Conservation (phyloP, 192 early-diverging fungal species). For the Allomyces arbusculus region DNA sequence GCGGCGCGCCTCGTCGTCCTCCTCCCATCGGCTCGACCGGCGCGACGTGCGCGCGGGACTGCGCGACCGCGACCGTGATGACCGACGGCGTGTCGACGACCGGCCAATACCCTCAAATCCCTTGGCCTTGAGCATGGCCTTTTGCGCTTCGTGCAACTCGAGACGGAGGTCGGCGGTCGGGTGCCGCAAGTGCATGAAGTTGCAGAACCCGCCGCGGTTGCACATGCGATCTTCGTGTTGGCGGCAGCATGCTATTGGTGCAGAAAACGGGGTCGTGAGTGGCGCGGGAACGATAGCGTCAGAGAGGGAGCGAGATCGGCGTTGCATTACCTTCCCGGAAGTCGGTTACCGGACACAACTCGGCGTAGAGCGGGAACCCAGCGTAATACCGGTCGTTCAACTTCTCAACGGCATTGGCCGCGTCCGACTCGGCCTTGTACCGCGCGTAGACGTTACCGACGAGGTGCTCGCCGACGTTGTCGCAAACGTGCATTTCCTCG, state of each 20-base stretch:
- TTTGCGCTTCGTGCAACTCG: slow-evolving; percentile 68
- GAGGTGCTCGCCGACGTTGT: slow-evolving; percentile 95
- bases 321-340: slow-evolving; percentile 53
- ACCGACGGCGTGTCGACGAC: background rate
- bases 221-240: slow-evolving; percentile 91
- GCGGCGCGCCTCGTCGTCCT: no score
- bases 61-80: no score
- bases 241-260: slow-evolving; percentile 61
- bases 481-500: slow-evolving; percentile 91
- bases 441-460: slow-evolving; percentile 92
- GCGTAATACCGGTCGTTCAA: slow-evolving; percentile 91
- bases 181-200: slow-evolving; percentile 96
- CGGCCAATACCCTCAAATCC: background rate
- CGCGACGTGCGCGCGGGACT: no score
- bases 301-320: background rate
- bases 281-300: no score
- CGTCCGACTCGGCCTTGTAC: slow-evolving; percentile 79
- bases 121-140: background rate
- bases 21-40: no score
- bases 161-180: slow-evolving; percentile 53
- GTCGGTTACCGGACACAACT: slow-evolving; percentile 91
- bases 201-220: slow-evolving; percentile 89
- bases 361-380: slow-evolving; percentile 81
- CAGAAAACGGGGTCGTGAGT: background rate
- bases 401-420: slow-evolving; percentile 70